Base-by-base conservation (phyloP, 768 basidiomycete species). In the Phanerochaete sordida region DNA sequence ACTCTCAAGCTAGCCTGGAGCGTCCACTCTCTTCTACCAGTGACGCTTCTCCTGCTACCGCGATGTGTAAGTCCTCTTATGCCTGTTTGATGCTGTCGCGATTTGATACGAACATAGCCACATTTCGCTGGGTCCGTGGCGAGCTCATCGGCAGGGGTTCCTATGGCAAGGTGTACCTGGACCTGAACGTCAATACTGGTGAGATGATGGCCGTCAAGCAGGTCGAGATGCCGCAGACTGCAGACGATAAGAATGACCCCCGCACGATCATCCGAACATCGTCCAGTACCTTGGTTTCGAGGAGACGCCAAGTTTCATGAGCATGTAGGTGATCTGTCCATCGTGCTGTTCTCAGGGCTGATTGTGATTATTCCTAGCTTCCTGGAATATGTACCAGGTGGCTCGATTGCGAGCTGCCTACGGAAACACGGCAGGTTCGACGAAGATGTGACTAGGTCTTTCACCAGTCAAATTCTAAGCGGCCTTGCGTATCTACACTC, bases 181-280 rank as follows among this genome's bases (percentile, higher is more conserved):
- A 93, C 19, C 78, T 98, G 60, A 98, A 98, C 71, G 93, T 92
- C 31, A 95, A 93, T 2, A 96, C 95, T 0, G 95, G 95, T 59
- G 95, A 98, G 75, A 96, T 98, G 93, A 95, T 98, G 67, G 97
- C 97, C 19, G 97, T 99, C 64, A 99, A 99, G 75, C 97, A 98
- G 74, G 97, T 99, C 49, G 97, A 98, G 72, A 84, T 95, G 59
- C 96, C 97, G 1, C 85, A 86, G 53, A 95, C 94, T 8, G 85
- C 87, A 19, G 93, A 91, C 68, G 97, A 99, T 75, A 91, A 90
- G 73, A 90, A 85, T 63, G 95, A 98, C 73, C 80, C 84, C 19
- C 84, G 95, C 31, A 95, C 96, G 66, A 77, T 83, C 97, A 99
- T 74, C 91, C 94, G 24, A 87, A 98, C 65, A 97, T 99, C 66